Evolutionary conservation across 1,284 basidiomycete genomes (phyloP).

Genomic region (Pyrrhoderma lamaoense): DNA sequence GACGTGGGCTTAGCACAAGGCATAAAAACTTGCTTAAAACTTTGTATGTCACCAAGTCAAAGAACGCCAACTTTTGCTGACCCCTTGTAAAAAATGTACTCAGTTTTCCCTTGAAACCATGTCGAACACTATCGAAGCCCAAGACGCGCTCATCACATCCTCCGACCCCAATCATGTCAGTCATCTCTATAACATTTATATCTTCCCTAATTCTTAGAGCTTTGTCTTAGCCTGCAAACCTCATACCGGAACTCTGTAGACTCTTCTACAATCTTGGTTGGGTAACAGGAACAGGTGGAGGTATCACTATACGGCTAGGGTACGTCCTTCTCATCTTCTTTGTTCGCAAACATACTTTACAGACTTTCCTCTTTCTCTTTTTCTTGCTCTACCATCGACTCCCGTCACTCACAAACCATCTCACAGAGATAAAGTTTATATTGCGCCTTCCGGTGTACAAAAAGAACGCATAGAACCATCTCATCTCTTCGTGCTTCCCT

Average conservation of each 20-base stretch:
- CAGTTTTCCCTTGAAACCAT: background rate
- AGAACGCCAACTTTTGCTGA: no score
- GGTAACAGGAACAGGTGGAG: slow-evolving; percentile 49
- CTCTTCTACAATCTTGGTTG: slow-evolving; percentile 40
- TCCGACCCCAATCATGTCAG: slow-evolving; percentile 14
- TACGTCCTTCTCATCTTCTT: background rate
- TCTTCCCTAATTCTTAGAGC: background rate
- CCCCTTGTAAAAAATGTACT: no score
- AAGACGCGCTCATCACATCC: slow-evolving; percentile 13
- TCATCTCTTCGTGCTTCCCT: slow-evolving; percentile 83
- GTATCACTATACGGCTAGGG: slow-evolving; percentile 67
- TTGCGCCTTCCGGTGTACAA: slow-evolving; percentile 83
- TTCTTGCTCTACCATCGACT: background rate
- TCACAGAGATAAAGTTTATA: slow-evolving; percentile 44
- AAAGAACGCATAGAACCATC: slow-evolving; percentile 76
- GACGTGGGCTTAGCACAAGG: no score
- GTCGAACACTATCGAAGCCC: background rate
- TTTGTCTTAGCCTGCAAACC: slow-evolving; percentile 39
- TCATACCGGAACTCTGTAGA: slow-evolving; percentile 44
- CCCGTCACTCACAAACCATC: background rate
- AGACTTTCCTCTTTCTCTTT: background rate
- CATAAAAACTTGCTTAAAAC: no score
- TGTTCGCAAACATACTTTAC: no score
- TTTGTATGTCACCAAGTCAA: no score
- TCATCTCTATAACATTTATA: background rate